These are phyloP conservation scores for Tilletia setariae DNA, from an alignment of 1,284 basidiomycete species.

Conservation along the genomic window DNA sequence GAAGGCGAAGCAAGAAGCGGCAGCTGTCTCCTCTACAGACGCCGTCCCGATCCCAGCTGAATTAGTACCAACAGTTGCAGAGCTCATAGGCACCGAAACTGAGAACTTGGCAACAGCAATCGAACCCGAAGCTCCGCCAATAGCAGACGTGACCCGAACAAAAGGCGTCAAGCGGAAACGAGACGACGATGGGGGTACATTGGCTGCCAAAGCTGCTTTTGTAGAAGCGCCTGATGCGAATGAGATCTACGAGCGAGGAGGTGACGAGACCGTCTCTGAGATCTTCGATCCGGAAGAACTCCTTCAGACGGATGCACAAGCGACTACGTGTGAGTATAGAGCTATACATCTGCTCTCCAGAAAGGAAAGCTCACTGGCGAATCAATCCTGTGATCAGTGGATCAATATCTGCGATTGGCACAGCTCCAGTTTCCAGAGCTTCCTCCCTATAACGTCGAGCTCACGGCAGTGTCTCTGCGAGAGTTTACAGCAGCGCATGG, in stretches of 20 bases:
- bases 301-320: too few species aligned
- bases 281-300: constrained; percentile 42
- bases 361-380: not conserved
- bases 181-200: not conserved
- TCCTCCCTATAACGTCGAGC: constrained; percentile 65
- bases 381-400: not conserved
- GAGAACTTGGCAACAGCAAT: not conserved
- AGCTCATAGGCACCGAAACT: not conserved
- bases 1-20: constrained; percentile 23
- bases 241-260: constrained; percentile 63
- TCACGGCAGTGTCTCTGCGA: constrained; percentile 83
- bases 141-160: not conserved
- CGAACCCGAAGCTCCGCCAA: not conserved
- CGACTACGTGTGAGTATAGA: too few species aligned
- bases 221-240: not conserved
- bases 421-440: not conserved
- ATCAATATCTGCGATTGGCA: constrained; percentile 8
- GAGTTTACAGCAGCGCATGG: constrained; percentile 66
- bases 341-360: too few species aligned
- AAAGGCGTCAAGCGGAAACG: constrained; percentile 14
- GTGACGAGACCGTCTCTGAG: constrained; percentile 70
- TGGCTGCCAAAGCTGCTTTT: too few species aligned
- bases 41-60: constrained; percentile 5
- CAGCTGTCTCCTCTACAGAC: constrained; percentile 17
- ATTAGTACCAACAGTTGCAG: constrained; percentile 5